Conservation (phyloP, 345 rosid species). For the Murraya koenigii region DNA sequence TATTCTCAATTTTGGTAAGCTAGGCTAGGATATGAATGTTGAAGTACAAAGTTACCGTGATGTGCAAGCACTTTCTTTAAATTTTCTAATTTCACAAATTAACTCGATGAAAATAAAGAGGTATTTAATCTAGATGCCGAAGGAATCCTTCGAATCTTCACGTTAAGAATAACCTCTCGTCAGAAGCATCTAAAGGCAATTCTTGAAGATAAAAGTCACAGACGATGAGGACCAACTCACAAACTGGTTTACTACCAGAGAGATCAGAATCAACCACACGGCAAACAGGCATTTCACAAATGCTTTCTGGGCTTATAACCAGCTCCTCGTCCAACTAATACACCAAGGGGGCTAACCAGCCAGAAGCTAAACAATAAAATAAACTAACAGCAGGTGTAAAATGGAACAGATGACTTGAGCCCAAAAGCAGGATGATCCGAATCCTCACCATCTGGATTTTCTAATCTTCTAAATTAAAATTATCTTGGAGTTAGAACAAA, state of each 20-base stretch:
- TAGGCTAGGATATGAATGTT: not conserved
- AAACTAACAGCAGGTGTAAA: not conserved
- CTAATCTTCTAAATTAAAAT: too few relatives aligned
- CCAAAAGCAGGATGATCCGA: not conserved
- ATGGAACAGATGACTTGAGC: not conserved
- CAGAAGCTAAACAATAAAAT: not conserved
- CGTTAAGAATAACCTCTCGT: not conserved
- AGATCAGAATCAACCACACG: not conserved
- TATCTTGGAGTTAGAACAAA: not conserved
- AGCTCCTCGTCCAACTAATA: not conserved
- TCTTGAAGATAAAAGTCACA: constrained; percentile 4
- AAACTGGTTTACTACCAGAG: not conserved
- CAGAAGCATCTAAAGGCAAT: not conserved
- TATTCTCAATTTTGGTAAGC: not conserved
- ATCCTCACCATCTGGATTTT: not conserved
- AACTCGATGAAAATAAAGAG: not conserved
- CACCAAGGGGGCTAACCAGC: too few relatives aligned
- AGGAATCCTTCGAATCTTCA: constrained; percentile 9
- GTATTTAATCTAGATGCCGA: not conserved
- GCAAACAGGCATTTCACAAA: not conserved
- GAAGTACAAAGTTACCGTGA: not conserved
- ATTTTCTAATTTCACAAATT: not conserved
- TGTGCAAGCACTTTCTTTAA: not conserved
- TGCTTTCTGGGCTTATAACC: not conserved
- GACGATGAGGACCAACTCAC: not conserved